Evolutionary conservation across 768 basidiomycete genomes (phyloP), one percentile per base, ranked within the genome.

Genomic region (Kondoa malvinella): DNA sequence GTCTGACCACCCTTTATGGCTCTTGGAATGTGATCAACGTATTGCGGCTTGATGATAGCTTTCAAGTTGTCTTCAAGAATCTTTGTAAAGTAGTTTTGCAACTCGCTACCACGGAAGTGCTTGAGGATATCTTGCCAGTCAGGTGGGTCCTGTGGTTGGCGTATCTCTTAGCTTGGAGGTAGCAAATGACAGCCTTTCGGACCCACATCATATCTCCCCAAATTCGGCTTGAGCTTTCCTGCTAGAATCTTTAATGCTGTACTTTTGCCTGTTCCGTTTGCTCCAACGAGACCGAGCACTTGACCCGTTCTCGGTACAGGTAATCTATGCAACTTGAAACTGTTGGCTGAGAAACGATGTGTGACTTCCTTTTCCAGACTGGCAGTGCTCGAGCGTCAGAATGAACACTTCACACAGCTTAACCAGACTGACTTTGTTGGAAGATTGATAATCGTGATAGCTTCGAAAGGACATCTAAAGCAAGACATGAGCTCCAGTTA

Each of bases 21-120:
- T 57, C 87, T 84, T 2, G 95, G 95, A 74, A 99, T 96, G 77
- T 97, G 92, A 77, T 99, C 95, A 71, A 99, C 95, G 76, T 99
- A 99, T 83, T 99, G 95, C 0, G 95, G 95, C 79, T 99, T 99
- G 77, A 97, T 97, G 70, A 99, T 83, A 1, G 95, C 92, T 80
- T 96, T 97, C 76, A 97, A 81, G 75, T 99, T 92, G 78, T 99
- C 95, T 78, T 97, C 95, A 25, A 99, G 82, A 3, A 97, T 91
- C 78, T 97, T 97, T 64, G 95, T 97, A 79, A 99, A 99, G 80
- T 97, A 99, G 77, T 99, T 99, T 76, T 99, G 95, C 29, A 99
- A 83, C 79, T 97, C 95, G 3, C 92, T 96, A 65, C 95, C 95
- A 71, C 95, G 86, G 83, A 96, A 99, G 77, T 99, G 88, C 78